phyloP scores from a whole-genome alignment of 768 basidiomycete genomes.

The Boletus patriciae region DNA sequence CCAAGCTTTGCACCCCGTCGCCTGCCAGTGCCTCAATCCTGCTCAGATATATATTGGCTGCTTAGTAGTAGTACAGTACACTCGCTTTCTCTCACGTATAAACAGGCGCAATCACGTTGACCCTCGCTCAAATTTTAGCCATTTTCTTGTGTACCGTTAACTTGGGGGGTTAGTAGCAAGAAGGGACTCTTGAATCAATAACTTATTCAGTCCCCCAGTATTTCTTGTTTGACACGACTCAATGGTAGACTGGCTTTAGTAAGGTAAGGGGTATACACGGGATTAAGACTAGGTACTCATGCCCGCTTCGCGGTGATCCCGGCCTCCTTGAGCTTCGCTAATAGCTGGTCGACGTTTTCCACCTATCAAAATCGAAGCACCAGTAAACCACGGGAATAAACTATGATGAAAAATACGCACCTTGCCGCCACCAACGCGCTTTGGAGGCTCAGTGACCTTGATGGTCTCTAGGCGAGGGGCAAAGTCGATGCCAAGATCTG shows the following conservation, averaged over 20 bases:
- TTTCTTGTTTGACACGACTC: neutral
- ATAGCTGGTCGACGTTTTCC: slow-evolving; percentile 82
- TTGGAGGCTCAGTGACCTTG: slow-evolving; percentile 86
- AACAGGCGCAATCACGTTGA: slow-evolving; percentile 13
- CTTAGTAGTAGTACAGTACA: slow-evolving; percentile 22
- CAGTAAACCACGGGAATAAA: neutral
- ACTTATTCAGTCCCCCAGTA: slow-evolving; percentile 2
- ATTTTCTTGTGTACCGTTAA: slow-evolving; percentile 16
- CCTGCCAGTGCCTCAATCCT: slow-evolving; percentile 8
- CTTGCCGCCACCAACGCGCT: slow-evolving; percentile 90
- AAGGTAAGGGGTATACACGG: slow-evolving; percentile 7
- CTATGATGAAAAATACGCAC: slow-evolving; percentile 37
- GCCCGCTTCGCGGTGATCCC: slow-evolving; percentile 47
- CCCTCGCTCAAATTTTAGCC: neutral
- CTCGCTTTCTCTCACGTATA: slow-evolving; percentile 5
- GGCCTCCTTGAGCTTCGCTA: slow-evolving; percentile 86
- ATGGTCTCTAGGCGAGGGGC: slow-evolving; percentile 81
- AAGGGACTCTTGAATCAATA: slow-evolving; percentile 21
- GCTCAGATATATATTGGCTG: slow-evolving; percentile 28
- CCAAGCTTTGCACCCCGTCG: slow-evolving; percentile 10
- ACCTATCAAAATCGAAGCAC: slow-evolving; percentile 44
- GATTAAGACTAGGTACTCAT: slow-evolving; percentile 9
- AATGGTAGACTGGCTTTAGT: neutral
- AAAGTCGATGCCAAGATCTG: slow-evolving; percentile 82
- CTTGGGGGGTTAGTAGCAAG: slow-evolving; percentile 2